These are phyloP conservation scores for Annulohypoxylon moriforme DNA, from an alignment of 495 filamentous ascomycete genomes.

Conservation along the genomic window DNA sequence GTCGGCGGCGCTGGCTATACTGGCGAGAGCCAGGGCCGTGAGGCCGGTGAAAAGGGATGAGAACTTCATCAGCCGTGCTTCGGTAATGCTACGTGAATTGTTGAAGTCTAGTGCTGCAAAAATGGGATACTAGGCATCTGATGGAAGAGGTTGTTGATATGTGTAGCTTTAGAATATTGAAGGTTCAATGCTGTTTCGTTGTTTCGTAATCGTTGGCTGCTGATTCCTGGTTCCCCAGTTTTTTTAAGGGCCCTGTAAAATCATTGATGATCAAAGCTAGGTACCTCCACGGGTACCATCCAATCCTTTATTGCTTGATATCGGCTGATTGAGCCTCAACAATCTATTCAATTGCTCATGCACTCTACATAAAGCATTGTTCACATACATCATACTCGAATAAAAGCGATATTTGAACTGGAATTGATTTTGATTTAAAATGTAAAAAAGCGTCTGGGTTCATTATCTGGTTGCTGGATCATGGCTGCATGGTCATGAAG, in stretches of 20 bases:
- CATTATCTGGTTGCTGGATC: slow-evolving; percentile 8
- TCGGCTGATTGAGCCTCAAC: slow-evolving; percentile 31
- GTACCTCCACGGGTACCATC: neutral
- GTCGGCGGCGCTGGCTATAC: slow-evolving; percentile 40
- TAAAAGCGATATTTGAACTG: neutral
- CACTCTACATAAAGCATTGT: neutral
- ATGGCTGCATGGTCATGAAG: neutral
- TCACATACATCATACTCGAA: neutral
- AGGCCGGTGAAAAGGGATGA: slow-evolving; percentile 47
- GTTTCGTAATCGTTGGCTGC: slow-evolving; percentile 22
- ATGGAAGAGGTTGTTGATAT: slow-evolving; percentile 16
- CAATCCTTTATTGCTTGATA: neutral
- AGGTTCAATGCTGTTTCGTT: slow-evolving; percentile 7
- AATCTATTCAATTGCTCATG: neutral
- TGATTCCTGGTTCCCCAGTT: slow-evolving; percentile 34
- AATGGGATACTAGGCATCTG: neutral
- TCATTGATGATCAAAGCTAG: neutral
- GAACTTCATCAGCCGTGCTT: slow-evolving; percentile 40
- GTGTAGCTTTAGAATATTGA: slow-evolving; percentile 32
- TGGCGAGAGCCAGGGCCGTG: slow-evolving; percentile 46
- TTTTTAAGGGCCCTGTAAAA: slow-evolving; percentile 11
- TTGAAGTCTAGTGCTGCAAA: neutral
- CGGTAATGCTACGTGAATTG: neutral
- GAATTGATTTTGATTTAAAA: neutral
- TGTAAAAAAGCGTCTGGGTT: slow-evolving; percentile 5